Percentiles rank a stretch among this genome's conserved stretches.
Conservation (phyloP, 2,329 filamentous ascomycete genomes). For the Nigrograna mackinnonii region DNA sequence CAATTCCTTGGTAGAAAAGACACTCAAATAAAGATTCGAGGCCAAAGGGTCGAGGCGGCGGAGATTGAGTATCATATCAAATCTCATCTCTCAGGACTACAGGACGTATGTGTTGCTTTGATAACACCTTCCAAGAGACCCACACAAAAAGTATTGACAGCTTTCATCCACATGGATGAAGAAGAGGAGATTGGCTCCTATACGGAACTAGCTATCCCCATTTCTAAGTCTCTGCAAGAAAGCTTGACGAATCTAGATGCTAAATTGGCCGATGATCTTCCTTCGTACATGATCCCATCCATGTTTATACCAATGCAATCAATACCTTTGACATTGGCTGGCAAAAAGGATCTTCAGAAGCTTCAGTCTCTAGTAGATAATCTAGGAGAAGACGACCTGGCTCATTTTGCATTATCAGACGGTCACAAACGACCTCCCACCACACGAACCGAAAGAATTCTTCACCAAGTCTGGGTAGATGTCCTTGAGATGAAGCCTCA, state of each 20-base stretch:
- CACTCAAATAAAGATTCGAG: constrained; percentile 15
- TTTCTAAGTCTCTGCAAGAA: constrained; percentile 23
- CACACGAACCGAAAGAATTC: constrained; percentile 4
- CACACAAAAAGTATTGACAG: constrained; percentile 30
- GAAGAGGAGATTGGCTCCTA: constrained; percentile 9
- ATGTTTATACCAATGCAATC: neutral
- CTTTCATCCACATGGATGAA: constrained; percentile 29
- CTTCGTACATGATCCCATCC: constrained; percentile 10
- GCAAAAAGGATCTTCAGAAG: neutral
- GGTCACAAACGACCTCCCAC: neutral
- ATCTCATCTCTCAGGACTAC: constrained; percentile 23
- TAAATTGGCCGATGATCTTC: constrained; percentile 27
- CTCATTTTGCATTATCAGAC: constrained; percentile 23
- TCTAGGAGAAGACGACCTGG: constrained; percentile 10
- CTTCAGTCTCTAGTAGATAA: constrained; percentile 8
- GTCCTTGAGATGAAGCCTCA: constrained; percentile 4
- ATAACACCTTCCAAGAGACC: constrained; percentile 29
- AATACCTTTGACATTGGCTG: neutral
- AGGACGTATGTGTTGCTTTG: constrained; percentile 35
- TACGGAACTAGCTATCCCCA: constrained; percentile 31
- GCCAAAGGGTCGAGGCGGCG: constrained; percentile 13
- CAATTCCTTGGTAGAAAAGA: constrained; percentile 1
- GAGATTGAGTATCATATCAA: constrained; percentile 20
- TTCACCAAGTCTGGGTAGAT: constrained; percentile 8
- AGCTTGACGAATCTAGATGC: constrained; percentile 35